Evolutionary conservation across 352 stramenopile genomes (phyloP).

Genomic region (Pythium phragmitis): DNA sequence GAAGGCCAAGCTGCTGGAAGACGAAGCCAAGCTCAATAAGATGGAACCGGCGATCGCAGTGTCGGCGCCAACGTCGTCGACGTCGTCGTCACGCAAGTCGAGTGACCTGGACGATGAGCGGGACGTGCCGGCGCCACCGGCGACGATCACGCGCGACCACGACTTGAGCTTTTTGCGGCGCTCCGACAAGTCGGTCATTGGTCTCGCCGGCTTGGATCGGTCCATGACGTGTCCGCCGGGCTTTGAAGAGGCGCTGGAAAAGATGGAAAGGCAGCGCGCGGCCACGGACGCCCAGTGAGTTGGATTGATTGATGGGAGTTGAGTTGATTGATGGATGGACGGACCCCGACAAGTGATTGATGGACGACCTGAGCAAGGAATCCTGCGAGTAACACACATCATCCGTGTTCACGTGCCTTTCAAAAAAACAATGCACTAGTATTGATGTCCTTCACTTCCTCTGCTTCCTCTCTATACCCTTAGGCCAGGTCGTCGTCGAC

Average conservation of each 20-base stretch:
- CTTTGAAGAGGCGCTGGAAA: conserved; percentile 56
- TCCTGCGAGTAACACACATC: too few species aligned
- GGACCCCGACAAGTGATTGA: too few species aligned
- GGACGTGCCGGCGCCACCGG: conserved; percentile 31
- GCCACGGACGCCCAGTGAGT: conserved; percentile 2
- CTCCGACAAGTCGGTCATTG: conserved; percentile 68
- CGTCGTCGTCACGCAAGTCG: conserved; percentile 4
- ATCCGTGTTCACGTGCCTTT: too few species aligned
- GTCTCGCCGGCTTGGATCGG: conserved; percentile 61
- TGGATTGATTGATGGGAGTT: background rate
- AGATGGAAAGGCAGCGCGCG: conserved; percentile 20
- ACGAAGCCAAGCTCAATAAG: background rate
- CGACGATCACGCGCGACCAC: conserved; percentile 76
- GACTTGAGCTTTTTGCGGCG: conserved; percentile 79
- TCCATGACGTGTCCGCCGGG: conserved; percentile 79
- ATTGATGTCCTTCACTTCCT: too few species aligned
- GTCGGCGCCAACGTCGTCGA: background rate
- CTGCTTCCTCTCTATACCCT: background rate
- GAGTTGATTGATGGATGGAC: too few species aligned
- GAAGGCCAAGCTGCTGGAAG: conserved; percentile 20
- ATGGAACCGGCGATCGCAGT: background rate
- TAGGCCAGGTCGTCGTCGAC: conserved; percentile 25
- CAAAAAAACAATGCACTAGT: too few species aligned
- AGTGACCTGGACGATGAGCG: background rate
- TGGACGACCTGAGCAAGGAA: too few species aligned